Base-by-base conservation (phyloP, 768 basidiomycete species). In the Lactifluus echinatus region DNA sequence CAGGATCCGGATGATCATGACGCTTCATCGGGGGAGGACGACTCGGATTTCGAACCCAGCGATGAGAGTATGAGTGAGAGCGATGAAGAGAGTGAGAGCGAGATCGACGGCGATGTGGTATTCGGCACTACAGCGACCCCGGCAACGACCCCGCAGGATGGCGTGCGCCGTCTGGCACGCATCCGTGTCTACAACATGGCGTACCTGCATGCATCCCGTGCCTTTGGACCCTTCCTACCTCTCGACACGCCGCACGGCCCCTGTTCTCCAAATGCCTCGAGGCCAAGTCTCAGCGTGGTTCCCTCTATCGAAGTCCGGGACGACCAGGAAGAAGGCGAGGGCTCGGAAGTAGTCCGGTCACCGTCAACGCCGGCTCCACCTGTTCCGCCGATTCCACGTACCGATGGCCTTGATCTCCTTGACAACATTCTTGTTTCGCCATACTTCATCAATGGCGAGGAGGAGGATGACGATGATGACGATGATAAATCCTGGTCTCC, bases 141-240 rank as follows among this genome's bases (percentile, higher is more conserved):
- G 14, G 39, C 45, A 14, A 50, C 61, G 14, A 29, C 19, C 36
- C 19, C 53, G 4, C 37, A 15, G 24, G 53, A 50, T 21, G 43
- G 19, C 66, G 69, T 68, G 4, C 71, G 73, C 21, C 63, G 67
- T 34, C 50, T 68, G 8, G 73, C 74, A 1, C 65, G 74, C 15
- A 60, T 64, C n/a, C 68, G 65, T 14, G 71, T 72, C 0, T 75
- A 74, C 51, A 68, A 74, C 49, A 68, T 73, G 47, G 62, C 69
- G 10, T 74, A 73, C 33, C 64, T 73, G 19, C 62, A 56, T 29
- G 52, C 61, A 1, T 67, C 71, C 21, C 68, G 72, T 17, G 65
- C 60, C 24, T 75, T 69, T 66, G 74, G 74, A 0, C 74, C 74
- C 1, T 74, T 70, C 61, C 66, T 74, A 12, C 71, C 70, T 5